phyloP scores from a whole-genome alignment of 2,329 filamentous ascomycete genomes.

The Podosphaera xanthii region DNA sequence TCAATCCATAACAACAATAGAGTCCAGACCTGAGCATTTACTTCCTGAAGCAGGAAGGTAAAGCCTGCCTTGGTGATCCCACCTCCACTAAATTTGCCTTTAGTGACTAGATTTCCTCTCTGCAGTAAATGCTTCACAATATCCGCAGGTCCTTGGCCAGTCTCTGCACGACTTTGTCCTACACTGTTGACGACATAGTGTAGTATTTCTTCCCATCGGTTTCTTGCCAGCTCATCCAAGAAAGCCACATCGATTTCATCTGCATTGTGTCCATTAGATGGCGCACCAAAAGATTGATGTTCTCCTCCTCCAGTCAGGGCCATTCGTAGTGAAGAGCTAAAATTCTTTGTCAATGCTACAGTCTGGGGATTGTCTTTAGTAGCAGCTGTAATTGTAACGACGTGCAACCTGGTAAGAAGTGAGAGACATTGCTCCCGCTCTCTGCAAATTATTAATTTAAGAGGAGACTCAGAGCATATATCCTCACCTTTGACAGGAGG shows the following conservation, averaged over 20 bases:
- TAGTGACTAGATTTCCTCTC: conserved; percentile 58
- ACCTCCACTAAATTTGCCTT: conserved; percentile 24
- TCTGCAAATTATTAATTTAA: conserved; percentile 19
- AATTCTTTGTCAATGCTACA: conserved; percentile 59
- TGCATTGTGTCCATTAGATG: conserved; percentile 40
- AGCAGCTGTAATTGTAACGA: conserved; percentile 42
- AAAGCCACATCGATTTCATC: conserved; percentile 43
- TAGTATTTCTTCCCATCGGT: conserved; percentile 86
- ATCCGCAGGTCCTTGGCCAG: conserved; percentile 35
- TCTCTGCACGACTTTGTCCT: conserved; percentile 26
- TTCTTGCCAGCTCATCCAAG: conserved; percentile 65
- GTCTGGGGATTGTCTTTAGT: conserved; percentile 42
- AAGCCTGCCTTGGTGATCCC: conserved; percentile 85
- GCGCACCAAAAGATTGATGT: conserved; percentile 77
- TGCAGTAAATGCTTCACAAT: conserved; percentile 71
- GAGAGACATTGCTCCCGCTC: conserved; percentile 68
- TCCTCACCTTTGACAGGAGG: conserved; percentile 32
- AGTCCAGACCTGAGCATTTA: conserved; percentile 94
- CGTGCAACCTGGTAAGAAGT: conserved; percentile 67
- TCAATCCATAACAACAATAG: conserved; percentile 83
- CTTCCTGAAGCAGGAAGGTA: conserved; percentile 80
- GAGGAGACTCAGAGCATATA: not conserved
- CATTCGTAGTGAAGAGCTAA: conserved; percentile 60
- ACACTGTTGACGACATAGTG: conserved; percentile 82
- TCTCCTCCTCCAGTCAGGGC: conserved; percentile 72